These are phyloP conservation scores for Trichoderma afroharzianum DNA, from an alignment of 2,329 filamentous ascomycete genomes.

Conservation along the genomic window DNA sequence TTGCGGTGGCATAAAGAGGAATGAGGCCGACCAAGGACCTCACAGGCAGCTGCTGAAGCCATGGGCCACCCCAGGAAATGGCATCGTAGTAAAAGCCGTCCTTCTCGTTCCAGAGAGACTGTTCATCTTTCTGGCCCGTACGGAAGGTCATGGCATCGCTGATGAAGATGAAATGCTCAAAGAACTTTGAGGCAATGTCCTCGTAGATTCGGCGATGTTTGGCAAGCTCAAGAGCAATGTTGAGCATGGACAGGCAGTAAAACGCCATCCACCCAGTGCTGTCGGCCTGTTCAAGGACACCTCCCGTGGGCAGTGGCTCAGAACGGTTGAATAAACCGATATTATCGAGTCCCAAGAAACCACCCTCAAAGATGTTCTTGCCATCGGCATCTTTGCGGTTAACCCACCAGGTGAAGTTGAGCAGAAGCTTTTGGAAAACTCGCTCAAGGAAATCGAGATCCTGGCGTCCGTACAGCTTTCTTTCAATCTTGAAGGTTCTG, in stretches of 20 bases:
- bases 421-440: constrained; percentile 89
- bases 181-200: constrained; percentile 97
- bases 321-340: constrained; percentile 97
- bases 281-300: constrained; percentile 91
- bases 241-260: constrained; percentile 94
- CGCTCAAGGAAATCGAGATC: constrained; percentile 94
- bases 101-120: constrained; percentile 92
- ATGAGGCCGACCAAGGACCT: constrained; percentile 91
- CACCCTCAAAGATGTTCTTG: constrained; percentile 96
- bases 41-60: constrained; percentile 88
- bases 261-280: constrained; percentile 99
- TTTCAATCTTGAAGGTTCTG: constrained; percentile 95
- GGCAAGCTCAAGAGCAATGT: constrained; percentile 90
- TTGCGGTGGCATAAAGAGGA: constrained; percentile 86
- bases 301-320: constrained; percentile 88
- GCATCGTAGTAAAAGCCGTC: constrained; percentile 99
- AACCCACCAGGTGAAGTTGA: constrained; percentile 99
- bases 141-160: constrained; percentile 94
- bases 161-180: constrained; percentile 97
- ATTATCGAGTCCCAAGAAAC: constrained; percentile 93
- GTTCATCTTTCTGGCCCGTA: constrained; percentile 64
- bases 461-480: constrained; percentile 92
- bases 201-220: constrained; percentile 95
- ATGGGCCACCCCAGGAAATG: constrained; percentile 92
- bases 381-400: constrained; percentile 92